A percentile compares a stretch with the other conserved stretches of the same genome.
phyloP scores from a whole-genome alignment of 192 early-diverging fungal species.

The Dispira parvispora region DNA sequence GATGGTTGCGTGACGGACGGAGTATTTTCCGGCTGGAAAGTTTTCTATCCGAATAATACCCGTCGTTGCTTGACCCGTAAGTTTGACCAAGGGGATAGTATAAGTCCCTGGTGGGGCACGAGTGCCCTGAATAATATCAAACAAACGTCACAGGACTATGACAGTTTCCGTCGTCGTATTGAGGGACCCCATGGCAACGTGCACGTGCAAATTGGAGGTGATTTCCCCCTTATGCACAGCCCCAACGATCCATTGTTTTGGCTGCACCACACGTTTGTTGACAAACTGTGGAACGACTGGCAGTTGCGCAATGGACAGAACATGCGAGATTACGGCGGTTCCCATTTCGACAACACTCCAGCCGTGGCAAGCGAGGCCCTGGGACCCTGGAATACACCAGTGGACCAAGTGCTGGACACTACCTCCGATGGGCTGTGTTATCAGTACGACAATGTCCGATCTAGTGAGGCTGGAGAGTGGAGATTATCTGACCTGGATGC shows the following conservation, averaged over 20 bases:
- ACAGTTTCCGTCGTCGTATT: conserved; percentile 16
- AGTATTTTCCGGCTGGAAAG: conserved; percentile 27
- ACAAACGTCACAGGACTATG: conserved; percentile 1
- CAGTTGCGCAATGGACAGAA: conserved; percentile 9
- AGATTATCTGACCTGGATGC: too few relatives aligned
- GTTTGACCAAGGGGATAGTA: not conserved
- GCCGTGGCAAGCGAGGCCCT: not conserved
- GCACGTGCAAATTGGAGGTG: conserved; percentile 29
- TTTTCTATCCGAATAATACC: conserved; percentile 11
- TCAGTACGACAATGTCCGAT: not conserved
- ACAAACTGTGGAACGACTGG: conserved; percentile 40
- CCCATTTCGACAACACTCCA: not conserved
- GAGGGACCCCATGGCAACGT: conserved; percentile 32
- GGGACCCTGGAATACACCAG: not conserved
- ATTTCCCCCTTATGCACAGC: conserved; percentile 32
- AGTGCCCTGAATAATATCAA: not conserved
- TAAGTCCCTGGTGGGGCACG: conserved; percentile 6
- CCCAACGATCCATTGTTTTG: conserved; percentile 41
- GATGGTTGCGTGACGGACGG: conserved; percentile 34
- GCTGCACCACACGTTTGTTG: conserved; percentile 49
- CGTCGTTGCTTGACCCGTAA: conserved; percentile 5
- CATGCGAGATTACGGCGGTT: not conserved
- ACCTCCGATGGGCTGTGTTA: not conserved
- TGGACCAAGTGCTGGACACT: not conserved
- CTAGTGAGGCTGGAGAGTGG: not conserved